Evolutionary conservation across 164 flowering plant species (phyloP), one percentile per base, ranked within the genome.

Genomic region (Chloranthus sessilifolius): DNA sequence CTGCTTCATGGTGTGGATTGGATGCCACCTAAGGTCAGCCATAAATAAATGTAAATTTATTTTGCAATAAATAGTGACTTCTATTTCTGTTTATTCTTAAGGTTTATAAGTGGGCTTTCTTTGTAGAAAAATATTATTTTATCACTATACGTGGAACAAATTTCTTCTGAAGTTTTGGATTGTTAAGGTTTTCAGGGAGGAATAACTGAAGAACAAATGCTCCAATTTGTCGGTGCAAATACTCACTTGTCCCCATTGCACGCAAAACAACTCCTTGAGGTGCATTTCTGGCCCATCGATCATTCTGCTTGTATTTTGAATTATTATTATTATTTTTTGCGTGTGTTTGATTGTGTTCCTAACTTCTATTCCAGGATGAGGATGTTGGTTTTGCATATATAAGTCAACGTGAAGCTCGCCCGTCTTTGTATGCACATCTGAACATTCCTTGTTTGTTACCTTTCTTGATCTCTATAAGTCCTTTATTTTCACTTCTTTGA

Each of bases 1-100:
- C 65, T 94, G 69, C 99, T 94, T 64, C 99, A 94, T 78, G 99
- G 99, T 47, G 88, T 77, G 44, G 97, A 94, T 25, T 94, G 97
- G 97, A 89, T 94, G 96, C 86, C 99, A 40, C 97, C 99, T 37
- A 94, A 94, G 96, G 99, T 94, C 23, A 59, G 70, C 29, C 21
- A 52, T 43, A 34, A 34, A 12, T 30, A 38, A 31, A 12, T 49
- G 26, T 26, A 16, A n/a, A 37, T 25, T 40, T 14, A 24, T 4
- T 38, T n/a, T 31, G 7, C 34, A 1, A 4, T 10, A 3, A 19
- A 3, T 36, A 25, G 7, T 50, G 11, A 33, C 14, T 12, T 1
- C 17, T 16, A 4, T 2, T 15, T 9, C n/a, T 8, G 3, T 22
- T 8, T 7, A 7, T 14, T 14, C 10, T 23, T 2, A 9, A 15